Conservation (phyloP, 148 eudicot species). For the Fagopyrum tataricum region DNA sequence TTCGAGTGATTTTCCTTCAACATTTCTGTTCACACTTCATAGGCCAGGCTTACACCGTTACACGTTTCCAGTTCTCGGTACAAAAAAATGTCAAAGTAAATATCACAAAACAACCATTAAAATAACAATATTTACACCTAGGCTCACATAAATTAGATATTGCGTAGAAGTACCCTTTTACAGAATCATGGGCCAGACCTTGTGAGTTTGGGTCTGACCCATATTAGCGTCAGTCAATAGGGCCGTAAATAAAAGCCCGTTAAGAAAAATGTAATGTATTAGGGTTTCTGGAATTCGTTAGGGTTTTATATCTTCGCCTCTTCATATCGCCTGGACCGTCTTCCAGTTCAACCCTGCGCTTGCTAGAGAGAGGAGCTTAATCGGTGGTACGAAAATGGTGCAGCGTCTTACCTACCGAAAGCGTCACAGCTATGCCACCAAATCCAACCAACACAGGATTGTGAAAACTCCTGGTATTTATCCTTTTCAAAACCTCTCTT, state of each 20-base stretch:
- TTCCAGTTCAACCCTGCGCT: neutral
- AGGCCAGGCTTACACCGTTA: neutral
- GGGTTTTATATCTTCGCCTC: slow-evolving; percentile 13
- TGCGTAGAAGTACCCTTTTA: neutral
- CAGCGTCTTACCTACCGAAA: slow-evolving; percentile 48
- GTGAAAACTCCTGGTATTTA: slow-evolving; percentile 62
- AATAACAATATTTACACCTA: too few relatives aligned
- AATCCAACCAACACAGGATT: slow-evolving; percentile 56
- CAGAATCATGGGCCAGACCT: neutral
- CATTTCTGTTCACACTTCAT: neutral
- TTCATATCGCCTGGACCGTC: neutral
- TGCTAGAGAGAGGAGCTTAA: neutral
- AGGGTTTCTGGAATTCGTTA: slow-evolving; percentile 1
- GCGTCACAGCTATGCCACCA: slow-evolving; percentile 65
- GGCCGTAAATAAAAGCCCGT: neutral
- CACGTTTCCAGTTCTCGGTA: neutral
- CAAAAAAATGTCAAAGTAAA: neutral
- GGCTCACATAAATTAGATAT: neutral
- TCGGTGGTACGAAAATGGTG: slow-evolving; percentile 32
- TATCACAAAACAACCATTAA: too few relatives aligned
- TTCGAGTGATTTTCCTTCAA: neutral
- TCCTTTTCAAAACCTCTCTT: neutral
- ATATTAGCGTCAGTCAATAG: neutral
- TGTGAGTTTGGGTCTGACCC: too few relatives aligned
- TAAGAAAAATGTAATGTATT: neutral